Evolutionary conservation across 345 rosid genomes (phyloP).

Genomic region (Citrus hindsii): DNA sequence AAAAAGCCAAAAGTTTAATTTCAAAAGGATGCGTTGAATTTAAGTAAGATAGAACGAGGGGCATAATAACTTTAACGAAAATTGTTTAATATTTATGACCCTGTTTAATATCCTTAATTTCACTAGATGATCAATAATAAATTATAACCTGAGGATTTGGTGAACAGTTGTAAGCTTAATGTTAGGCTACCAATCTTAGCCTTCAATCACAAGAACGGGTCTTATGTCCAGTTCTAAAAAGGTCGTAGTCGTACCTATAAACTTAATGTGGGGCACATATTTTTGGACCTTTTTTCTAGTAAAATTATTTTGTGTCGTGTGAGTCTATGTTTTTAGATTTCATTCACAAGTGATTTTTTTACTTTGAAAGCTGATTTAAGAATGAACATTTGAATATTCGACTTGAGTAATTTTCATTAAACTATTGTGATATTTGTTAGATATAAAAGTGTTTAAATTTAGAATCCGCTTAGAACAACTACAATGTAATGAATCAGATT

Average conservation of each 20-base stretch:
- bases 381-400: neutral
- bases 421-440: too few species aligned
- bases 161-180: neutral
- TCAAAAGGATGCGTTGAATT: too few species aligned
- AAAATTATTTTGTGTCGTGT: too few species aligned
- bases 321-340: neutral
- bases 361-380: neutral
- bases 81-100: too few species aligned
- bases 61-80: too few species aligned
- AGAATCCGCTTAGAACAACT: too few species aligned
- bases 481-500: accelerated
- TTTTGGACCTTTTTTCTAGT: too few species aligned
- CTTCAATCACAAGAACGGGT: neutral
- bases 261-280: too few species aligned
- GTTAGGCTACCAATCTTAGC: neutral
- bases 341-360: too few species aligned
- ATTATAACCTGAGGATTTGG: neutral
- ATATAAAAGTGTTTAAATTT: too few species aligned
- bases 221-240: neutral
- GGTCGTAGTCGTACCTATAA: neutral
- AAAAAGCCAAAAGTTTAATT: too few species aligned
- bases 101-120: neutral
- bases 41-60: too few species aligned
- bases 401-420: neutral
- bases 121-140: neutral